A percentile compares a stretch with the other conserved stretches of the same genome.
Evolutionary conservation across 179 eudicot genomes (phyloP).

Genomic region (Sideroxylon spinosum): DNA sequence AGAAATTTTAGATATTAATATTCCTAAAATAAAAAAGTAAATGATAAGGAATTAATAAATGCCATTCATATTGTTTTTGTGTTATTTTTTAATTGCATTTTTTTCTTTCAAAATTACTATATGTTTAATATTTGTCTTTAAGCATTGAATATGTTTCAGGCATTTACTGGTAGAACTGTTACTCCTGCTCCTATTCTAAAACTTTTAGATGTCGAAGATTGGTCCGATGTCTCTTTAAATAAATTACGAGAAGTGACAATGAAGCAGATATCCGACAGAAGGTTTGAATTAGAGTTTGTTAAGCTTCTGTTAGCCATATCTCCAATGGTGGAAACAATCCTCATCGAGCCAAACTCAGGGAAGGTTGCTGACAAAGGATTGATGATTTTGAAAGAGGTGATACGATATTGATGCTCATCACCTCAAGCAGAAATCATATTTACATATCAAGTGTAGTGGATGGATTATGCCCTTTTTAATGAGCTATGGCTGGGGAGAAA

Average conservation of each 20-base stretch:
- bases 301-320: conserved; percentile 6
- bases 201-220: background rate
- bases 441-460: background rate
- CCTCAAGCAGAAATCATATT: background rate
- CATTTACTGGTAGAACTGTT: background rate
- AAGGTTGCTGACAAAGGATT: background rate
- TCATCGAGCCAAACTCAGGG: background rate
- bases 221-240: background rate
- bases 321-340: background rate
- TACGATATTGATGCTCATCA: background rate
- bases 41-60: too few species aligned
- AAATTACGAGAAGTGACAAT: background rate
- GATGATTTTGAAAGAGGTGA: background rate
- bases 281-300: conserved; percentile 6
- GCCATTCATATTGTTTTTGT: too few species aligned
- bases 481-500: too few species aligned
- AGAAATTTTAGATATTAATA: too few species aligned
- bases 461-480: background rate
- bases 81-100: background rate
- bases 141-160: too few species aligned
- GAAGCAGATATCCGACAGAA: background rate
- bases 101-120: background rate
- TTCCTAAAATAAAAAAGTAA: too few species aligned
- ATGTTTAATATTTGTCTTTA: too few species aligned
- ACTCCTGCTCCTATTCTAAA: background rate